Evolutionary conservation across 306 rosid genomes (phyloP), one percentile per base, ranked within the genome.

Genomic region (Acacia crassicarpa): DNA sequence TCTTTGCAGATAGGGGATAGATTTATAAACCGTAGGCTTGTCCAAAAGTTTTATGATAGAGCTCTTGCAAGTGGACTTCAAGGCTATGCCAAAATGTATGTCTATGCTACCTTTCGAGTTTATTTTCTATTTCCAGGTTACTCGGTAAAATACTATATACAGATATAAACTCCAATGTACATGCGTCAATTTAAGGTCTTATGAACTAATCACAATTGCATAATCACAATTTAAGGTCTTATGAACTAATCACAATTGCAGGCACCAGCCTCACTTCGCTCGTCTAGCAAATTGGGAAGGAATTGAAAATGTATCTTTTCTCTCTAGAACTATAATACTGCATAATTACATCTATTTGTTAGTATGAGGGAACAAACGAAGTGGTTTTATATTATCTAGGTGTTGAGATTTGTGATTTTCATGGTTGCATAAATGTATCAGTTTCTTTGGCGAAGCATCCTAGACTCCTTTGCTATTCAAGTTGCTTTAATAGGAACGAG

Each of bases 221-320:
- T n/a, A n/a, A n/a, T n/a, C n/a, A n/a, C 10, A 40, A 38, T 56
- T 72, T 54, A 56, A 73, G 71, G 10, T 63, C 30, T 32, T 40
- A 20, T 67, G 68, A 49, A 22, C 22, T n/a, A 43, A 43, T 69
- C 35, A 11, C 85, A 46, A 72, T 75, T 84, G 92, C 97, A 95
- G 99, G 80, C 97, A 95, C 85, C 93, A 92, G 84, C 97, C 90
- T 89, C 91, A 40, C 62, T 89, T 87, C 85, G 68, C 96, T 79
- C 96, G 94, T 74, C 98, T 95, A 25, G 97, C 97, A 67, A 90
- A 95, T 84, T 95, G 98, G 99, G 99, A 95, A 84, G 97, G 93
- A 80, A 95, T 95, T 71, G 83, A 90, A 82, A 91, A 90, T 90
- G 98, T 95, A 25, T 72, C 70, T 61, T 68, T 78, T 16, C 58